phyloP scores from a whole-genome alignment of 257 asterid species.

The Primulina huaijiensis region DNA sequence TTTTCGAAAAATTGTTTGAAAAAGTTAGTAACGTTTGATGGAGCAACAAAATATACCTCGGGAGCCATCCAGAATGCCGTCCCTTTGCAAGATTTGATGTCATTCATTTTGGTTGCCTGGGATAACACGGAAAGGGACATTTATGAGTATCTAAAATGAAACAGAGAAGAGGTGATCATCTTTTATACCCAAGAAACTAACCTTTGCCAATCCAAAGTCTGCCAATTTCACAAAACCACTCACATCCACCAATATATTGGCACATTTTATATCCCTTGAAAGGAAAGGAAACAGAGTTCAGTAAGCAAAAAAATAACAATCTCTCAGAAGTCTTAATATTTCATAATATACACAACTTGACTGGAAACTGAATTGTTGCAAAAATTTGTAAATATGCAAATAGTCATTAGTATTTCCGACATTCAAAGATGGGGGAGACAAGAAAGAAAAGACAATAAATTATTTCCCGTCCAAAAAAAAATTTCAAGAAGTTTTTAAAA shows the following conservation, averaged over 20 bases:
- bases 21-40: conserved; percentile 16
- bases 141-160: conserved; percentile 14
- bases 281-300: conserved; percentile 24
- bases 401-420: conserved; percentile 9
- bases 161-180: neutral
- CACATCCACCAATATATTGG: conserved; percentile 64
- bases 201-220: conserved; percentile 74
- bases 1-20: neutral
- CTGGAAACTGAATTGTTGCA: conserved; percentile 1
- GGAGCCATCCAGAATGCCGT: conserved; percentile 78
- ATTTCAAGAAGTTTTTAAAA: conserved; percentile 9
- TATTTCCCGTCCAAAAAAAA: conserved; percentile 1
- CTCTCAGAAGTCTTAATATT: conserved; percentile 8
- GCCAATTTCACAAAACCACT: conserved; percentile 66
- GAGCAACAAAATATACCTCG: conserved; percentile 42
- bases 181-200: conserved; percentile 17
- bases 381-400: conserved; percentile 7
- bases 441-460: conserved; percentile 1
- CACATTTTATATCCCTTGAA: conserved; percentile 67
- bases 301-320: conserved; percentile 15
- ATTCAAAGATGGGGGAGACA: neutral
- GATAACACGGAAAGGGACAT: conserved; percentile 21
- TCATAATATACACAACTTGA: conserved; percentile 20
- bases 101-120: conserved; percentile 57
- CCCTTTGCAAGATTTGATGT: conserved; percentile 68